Base-by-base conservation (phyloP, 2,329 filamentous ascomycete genomes). In the Zopfia rhizophila region DNA sequence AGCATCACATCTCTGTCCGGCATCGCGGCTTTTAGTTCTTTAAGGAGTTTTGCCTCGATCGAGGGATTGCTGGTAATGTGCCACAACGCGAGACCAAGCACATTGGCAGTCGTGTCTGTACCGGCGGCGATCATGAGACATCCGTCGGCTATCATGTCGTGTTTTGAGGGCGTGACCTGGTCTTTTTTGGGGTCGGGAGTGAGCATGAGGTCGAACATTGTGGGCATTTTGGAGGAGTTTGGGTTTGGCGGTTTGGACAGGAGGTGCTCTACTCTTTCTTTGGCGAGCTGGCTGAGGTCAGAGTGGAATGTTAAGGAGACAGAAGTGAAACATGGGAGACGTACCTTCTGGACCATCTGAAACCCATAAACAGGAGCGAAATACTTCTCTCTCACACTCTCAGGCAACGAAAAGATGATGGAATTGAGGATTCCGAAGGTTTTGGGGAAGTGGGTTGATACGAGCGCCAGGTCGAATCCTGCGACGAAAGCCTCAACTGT, bases 101-200 rank as follows among this genome's bases (percentile, higher is more conserved):
- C 29, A 33, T 51, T 45, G 7, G 54, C 51, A 1, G 51, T 50
- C 3, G 54, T 57, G 17, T 55, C 54, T 11, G 51, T 57, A 4
- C 54, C 54, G 5, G 54, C 54, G 10, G 38, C 48, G 45, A 57
- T 55, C 54, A 57, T 57, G 22, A 56, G 28, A 18, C 32, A 44
- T 3, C 50, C 53, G 12, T 56, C 53, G 1, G 53, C 53, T 2
- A 54, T 31, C 53, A 56, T 56, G n/a, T 56, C 53, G 3, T 17
- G 7, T 10, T 38, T 46, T 6, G 36, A 19, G 7, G 49, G 50
- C 2, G 43, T 44, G 3, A 46, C 45, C 27, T 54, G 53, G 3
- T 38, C 40, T 27, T 48, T 56, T 11, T 33, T 17, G 5, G 8
- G 8, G 36, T 52, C 38, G 6, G 52, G 52, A 3, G 17, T 24